These are phyloP conservation scores for Nidula microcarpa DNA, from an alignment of 768 basidiomycete species.

Conservation along the genomic window DNA sequence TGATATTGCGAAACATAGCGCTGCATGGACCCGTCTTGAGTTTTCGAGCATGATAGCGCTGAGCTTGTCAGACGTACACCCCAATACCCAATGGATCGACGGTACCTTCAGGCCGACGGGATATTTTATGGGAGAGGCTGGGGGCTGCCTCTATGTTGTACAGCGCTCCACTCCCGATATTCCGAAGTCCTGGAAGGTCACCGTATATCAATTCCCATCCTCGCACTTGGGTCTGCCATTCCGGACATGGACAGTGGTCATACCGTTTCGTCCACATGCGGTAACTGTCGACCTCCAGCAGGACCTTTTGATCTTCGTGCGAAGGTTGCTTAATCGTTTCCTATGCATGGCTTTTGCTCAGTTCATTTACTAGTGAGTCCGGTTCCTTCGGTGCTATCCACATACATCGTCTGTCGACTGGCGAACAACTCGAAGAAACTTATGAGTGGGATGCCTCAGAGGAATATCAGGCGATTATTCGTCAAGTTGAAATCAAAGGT, in stretches of 20 bases:
- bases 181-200: background rate
- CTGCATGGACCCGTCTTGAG: background rate
- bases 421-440: background rate
- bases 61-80: background rate
- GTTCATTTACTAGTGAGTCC: background rate
- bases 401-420: background rate
- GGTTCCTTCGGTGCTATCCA: background rate
- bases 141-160: conserved; percentile 5
- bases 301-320: background rate
- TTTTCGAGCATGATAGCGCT: background rate
- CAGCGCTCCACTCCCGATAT: background rate
- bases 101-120: conserved; percentile 1
- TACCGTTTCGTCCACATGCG: background rate
- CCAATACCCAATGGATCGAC: conserved; percentile 1
- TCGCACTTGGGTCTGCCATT: background rate
- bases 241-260: background rate
- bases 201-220: background rate
- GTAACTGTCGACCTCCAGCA: background rate
- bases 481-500: background rate
- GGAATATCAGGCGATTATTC: background rate
- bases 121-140: conserved; percentile 5
- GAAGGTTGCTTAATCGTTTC: background rate
- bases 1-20: background rate
- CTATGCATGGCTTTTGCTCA: background rate
- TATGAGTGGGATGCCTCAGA: background rate